phyloP scores from a whole-genome alignment of 176 grass and related monocot genomes.

The Raddia distichophylla region DNA sequence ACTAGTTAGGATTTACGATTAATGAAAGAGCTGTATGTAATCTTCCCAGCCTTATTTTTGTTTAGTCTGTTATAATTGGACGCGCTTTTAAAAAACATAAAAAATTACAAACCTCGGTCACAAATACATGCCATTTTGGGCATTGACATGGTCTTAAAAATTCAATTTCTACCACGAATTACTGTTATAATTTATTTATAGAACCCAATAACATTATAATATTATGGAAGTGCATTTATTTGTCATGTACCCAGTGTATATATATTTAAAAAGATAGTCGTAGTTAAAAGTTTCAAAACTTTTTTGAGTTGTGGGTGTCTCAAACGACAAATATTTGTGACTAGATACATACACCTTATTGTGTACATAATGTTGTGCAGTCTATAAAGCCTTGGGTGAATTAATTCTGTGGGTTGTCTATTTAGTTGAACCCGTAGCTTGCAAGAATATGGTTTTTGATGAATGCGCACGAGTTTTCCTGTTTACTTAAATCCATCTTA shows the following conservation, averaged over 20 bases:
- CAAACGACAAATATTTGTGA: no score
- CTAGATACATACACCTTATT: not conserved
- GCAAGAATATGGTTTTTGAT: not conserved
- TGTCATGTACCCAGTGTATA: no score
- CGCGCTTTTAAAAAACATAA: not conserved
- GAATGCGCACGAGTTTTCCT: not conserved
- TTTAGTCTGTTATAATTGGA: not conserved
- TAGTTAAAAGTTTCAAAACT: no score
- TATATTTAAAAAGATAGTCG: no score
- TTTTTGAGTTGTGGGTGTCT: no score
- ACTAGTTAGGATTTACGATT: not conserved
- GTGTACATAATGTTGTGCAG: not conserved
- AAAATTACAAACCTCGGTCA: not conserved
- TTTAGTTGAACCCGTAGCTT: not conserved
- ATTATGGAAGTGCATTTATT: no score
- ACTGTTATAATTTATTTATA: no score
- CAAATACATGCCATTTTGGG: no score
- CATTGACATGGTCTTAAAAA: no score
- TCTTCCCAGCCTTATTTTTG: not conserved
- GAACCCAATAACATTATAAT: no score
- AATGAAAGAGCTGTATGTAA: not conserved
- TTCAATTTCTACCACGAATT: no score
- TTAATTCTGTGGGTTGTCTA: not conserved
- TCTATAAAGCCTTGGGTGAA: constrained; percentile 9
- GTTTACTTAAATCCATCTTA: not conserved